Conservation (phyloP, 164 flowering plant species). For the Annona squamosa region DNA sequence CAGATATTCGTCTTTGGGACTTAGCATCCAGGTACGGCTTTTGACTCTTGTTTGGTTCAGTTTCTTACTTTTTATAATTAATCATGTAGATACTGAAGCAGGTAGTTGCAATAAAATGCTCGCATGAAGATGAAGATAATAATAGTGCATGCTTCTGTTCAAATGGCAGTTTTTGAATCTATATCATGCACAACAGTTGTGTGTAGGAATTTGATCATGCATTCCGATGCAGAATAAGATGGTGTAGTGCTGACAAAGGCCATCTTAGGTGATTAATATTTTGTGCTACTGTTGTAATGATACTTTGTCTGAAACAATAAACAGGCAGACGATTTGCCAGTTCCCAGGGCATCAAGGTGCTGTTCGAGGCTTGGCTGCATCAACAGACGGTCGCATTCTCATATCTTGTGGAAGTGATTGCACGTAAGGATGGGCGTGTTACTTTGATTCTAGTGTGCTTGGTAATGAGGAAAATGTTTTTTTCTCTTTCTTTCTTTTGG, state of each 20-base stretch:
- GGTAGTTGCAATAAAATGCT: no score
- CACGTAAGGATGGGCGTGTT: conserved; percentile 45
- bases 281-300: conserved; percentile 1
- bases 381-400: conserved; percentile 84
- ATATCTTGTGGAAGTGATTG: conserved; percentile 90
- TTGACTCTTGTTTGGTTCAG: no score
- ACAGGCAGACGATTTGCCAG: conserved; percentile 70
- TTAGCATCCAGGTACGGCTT: conserved; percentile 66
- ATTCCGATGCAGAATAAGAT: no score
- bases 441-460: background rate
- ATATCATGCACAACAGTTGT: no score
- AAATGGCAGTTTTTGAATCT: no score
- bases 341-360: conserved; percentile 93
- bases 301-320: conserved; percentile 3
- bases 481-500: background rate
- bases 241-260: background rate
- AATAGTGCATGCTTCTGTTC: no score
- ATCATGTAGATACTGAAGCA: no score
- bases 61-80: no score
- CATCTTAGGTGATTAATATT: background rate
- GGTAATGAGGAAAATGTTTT: background rate
- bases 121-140: no score
- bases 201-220: no score
- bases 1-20: conserved; percentile 99
- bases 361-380: conserved; percentile 77